phyloP scores from a whole-genome alignment of 805 yeast species.

The Helenozyma baotianmanensis region DNA sequence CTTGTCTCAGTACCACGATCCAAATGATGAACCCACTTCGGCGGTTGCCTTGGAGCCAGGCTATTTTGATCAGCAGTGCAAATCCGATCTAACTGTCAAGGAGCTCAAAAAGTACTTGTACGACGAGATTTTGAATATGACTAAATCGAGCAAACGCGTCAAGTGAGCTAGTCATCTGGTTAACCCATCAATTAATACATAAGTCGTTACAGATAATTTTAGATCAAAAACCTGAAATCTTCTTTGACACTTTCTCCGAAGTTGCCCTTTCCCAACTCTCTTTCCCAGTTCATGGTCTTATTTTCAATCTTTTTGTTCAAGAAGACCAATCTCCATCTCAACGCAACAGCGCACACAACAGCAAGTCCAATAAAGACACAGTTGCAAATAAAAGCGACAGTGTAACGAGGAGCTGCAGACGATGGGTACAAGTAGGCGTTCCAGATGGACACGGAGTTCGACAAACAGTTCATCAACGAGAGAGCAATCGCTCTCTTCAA shows the following conservation, averaged over 20 bases:
- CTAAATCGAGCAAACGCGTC: background rate
- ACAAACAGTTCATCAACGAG: slow-evolving; percentile 52
- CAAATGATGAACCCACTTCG: slow-evolving; percentile 12
- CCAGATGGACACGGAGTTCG: slow-evolving; percentile 55
- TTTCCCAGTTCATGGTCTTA: slow-evolving; percentile 48
- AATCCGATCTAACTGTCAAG: slow-evolving; percentile 8
- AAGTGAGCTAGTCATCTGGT: no score
- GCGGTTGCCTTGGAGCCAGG: slow-evolving; percentile 11
- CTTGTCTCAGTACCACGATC: slow-evolving; percentile 14
- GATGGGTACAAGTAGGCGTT: slow-evolving; percentile 49
- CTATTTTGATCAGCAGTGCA: slow-evolving; percentile 11
- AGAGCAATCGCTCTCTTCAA: slow-evolving; percentile 55
- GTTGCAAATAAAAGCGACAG: slow-evolving; percentile 45
- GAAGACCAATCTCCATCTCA: slow-evolving; percentile 33
- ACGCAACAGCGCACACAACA: slow-evolving; percentile 32
- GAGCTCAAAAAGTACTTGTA: slow-evolving; percentile 11
- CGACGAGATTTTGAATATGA: slow-evolving; percentile 11
- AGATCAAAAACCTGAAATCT: slow-evolving; percentile 40
- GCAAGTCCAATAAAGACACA: slow-evolving; percentile 43
- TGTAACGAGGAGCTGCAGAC: slow-evolving; percentile 42
- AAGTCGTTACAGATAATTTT: no score
- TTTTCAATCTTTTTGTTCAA: slow-evolving; percentile 40
- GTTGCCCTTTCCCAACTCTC: slow-evolving; percentile 43
- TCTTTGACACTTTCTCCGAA: slow-evolving; percentile 39
- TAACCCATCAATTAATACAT: no score